Evolutionary conservation across 257 asterid species (phyloP).

Genomic region (Nicotiana undulata): DNA sequence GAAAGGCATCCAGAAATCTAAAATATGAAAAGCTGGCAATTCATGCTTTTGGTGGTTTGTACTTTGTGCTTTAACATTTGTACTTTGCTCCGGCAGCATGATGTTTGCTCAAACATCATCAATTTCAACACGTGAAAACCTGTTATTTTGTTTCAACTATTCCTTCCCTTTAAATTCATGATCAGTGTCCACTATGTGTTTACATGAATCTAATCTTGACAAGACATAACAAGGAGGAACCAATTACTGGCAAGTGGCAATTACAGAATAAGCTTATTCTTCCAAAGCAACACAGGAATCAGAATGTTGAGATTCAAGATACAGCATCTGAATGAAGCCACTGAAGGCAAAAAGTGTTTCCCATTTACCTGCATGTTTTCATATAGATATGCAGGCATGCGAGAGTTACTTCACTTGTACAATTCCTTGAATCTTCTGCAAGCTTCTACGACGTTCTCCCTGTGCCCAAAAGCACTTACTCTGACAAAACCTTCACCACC

Average conservation of each 20-base stretch:
- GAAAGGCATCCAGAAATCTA: background rate
- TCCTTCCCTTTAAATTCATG: background rate
- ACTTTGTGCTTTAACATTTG: background rate
- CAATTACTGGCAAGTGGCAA: background rate
- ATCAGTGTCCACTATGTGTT: background rate
- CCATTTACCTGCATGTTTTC: background rate
- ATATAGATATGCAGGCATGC: background rate
- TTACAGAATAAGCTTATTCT: background rate
- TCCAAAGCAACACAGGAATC: background rate
- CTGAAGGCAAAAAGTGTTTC: background rate
- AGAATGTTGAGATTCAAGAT: background rate
- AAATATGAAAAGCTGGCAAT: background rate
- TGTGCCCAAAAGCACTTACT: conserved; percentile 89
- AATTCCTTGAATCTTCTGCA: conserved; percentile 89
- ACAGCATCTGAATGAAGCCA: background rate
- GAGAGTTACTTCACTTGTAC: conserved; percentile 43
- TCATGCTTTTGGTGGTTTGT: background rate
- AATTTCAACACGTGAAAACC: background rate
- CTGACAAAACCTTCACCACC: conserved; percentile 91
- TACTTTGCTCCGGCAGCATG: background rate
- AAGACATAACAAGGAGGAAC: background rate
- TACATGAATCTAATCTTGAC: background rate
- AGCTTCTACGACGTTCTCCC: conserved; percentile 87
- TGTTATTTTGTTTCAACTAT: background rate
- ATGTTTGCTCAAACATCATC: background rate